Percentiles rank a stretch among this genome's conserved stretches.
Conservation (phyloP, 1,284 basidiomycete species). For the Leucoagaricus sp. region DNA sequence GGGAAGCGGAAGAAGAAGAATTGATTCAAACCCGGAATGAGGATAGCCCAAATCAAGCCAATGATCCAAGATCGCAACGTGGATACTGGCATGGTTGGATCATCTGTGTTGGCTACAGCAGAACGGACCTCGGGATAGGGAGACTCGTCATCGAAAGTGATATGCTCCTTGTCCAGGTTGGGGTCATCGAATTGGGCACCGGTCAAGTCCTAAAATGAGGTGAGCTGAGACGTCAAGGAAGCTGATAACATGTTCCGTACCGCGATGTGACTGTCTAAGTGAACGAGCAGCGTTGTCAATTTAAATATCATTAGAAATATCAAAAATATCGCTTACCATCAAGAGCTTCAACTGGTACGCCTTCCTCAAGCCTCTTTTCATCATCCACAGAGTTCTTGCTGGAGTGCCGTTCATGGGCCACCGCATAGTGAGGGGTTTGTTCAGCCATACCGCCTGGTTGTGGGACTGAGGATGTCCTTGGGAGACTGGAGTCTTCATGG, state of each 20-base stretch:
- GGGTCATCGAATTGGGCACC: constrained; percentile 45
- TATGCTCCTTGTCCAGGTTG: constrained; percentile 44
- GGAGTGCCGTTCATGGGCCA: not conserved
- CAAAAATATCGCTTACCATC: constrained; percentile 21
- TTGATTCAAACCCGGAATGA: constrained; percentile 55
- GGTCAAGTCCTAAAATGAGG: constrained; percentile 24
- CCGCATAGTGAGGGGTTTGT: constrained; percentile 5
- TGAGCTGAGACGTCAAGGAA: not conserved
- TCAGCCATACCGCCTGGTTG: constrained; percentile 4
- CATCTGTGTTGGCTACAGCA: constrained; percentile 58
- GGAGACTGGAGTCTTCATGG: not conserved
- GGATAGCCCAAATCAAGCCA: constrained; percentile 47
- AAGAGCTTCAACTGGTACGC: constrained; percentile 18
- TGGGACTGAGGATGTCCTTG: constrained; percentile 10
- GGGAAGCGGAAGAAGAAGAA: constrained; percentile 58
- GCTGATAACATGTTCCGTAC: constrained; percentile 18
- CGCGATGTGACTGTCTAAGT: constrained; percentile 26
- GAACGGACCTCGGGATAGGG: constrained; percentile 66
- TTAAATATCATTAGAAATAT: not conserved
- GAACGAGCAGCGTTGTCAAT: not conserved
- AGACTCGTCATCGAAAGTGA: constrained; percentile 47
- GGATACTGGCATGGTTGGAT: constrained; percentile 52
- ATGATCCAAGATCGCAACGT: constrained; percentile 59
- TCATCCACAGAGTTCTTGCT: constrained; percentile 1
- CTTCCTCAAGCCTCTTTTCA: constrained; percentile 13